These are phyloP conservation scores for Paraconiothyrium sp. DNA, from an alignment of 2,329 filamentous ascomycete species.

Conservation along the genomic window DNA sequence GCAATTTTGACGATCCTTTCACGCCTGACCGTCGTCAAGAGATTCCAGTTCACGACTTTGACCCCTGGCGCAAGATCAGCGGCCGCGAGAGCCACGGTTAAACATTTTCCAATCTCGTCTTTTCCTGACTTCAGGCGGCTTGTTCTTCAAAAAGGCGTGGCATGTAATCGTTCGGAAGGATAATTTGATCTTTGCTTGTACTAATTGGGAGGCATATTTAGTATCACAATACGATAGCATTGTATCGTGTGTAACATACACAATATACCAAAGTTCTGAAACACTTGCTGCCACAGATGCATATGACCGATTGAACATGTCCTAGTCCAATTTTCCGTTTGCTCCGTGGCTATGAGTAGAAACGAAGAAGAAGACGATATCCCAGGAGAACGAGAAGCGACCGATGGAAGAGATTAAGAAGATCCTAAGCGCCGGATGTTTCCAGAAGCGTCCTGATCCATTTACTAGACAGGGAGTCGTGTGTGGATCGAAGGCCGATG, in stretches of 20 bases:
- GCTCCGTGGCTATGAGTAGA: slow-evolving; percentile 13
- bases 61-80: slow-evolving; percentile 50
- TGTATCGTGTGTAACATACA: slow-evolving; percentile 12
- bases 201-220: slow-evolving; percentile 6
- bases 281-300: slow-evolving; percentile 14
- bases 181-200: slow-evolving; percentile 3
- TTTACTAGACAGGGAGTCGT: slow-evolving; percentile 39
- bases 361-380: not conserved
- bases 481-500: slow-evolving; percentile 34
- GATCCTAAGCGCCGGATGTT: slow-evolving; percentile 38
- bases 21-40: slow-evolving; percentile 39
- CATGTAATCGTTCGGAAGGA: slow-evolving; percentile 10
- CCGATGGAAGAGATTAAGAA: not conserved
- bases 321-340: slow-evolving; percentile 1
- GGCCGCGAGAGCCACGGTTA: slow-evolving; percentile 51
- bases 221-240: slow-evolving; percentile 4
- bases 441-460: slow-evolving; percentile 47
- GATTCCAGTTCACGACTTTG: slow-evolving; percentile 44
- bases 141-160: slow-evolving; percentile 9
- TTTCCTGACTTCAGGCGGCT: not conserved
- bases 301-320: slow-evolving; percentile 7
- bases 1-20: slow-evolving; percentile 48
- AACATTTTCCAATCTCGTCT: not conserved
- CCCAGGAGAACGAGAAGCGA: not conserved
- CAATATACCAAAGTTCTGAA: slow-evolving; percentile 12